These are phyloP conservation scores for Withania somnifera DNA, from an alignment of 305 asterid species.

Conservation along the genomic window DNA sequence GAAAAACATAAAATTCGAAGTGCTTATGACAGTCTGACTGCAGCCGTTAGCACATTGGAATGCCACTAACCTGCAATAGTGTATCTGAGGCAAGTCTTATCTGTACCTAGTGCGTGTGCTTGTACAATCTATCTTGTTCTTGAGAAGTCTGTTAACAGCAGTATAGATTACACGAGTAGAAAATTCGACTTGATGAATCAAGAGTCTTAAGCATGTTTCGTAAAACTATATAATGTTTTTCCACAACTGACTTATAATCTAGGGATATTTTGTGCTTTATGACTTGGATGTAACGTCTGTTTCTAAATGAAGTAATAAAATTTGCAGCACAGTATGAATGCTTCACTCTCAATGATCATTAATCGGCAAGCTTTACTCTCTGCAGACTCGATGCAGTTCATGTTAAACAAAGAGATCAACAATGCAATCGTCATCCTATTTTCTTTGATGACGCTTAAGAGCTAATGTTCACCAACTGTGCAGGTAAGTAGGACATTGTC, in stretches of 20 bases:
- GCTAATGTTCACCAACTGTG: background rate
- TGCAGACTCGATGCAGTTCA: background rate
- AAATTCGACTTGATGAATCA: background rate
- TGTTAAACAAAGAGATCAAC: background rate
- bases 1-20: constrained; percentile 47
- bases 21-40: constrained; percentile 38
- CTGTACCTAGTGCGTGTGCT: background rate
- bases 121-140: background rate
- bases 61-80: background rate
- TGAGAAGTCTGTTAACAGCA: background rate
- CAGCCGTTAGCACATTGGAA: constrained; percentile 1
- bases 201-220: background rate
- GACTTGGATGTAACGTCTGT: too few relatives aligned
- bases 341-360: background rate
- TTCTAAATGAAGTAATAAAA: background rate
- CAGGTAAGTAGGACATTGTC: background rate
- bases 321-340: background rate
- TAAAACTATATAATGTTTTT: background rate
- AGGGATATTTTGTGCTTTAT: background rate
- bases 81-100: background rate
- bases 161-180: background rate
- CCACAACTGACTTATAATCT: background rate
- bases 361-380: background rate
- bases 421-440: background rate
- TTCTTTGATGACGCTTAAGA: background rate